Base-by-base conservation (phyloP, 192 early-diverging fungal species). In the Dissophora globulifera region DNA sequence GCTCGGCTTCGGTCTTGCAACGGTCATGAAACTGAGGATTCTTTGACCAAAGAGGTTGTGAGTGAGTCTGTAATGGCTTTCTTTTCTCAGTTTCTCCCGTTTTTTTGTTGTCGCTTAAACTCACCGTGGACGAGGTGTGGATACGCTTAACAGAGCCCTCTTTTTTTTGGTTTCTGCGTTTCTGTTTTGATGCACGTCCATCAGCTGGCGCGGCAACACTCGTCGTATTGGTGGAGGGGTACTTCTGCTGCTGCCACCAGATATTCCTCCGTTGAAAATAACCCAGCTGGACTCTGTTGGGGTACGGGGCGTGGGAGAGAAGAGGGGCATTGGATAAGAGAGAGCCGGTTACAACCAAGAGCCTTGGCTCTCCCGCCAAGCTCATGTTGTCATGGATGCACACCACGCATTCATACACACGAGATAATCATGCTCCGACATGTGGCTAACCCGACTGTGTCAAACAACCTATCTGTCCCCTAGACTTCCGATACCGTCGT, bases 401-500 rank as follows among this genome's bases (percentile, higher is more conserved):
- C n/a, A n/a, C n/a, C n/a, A n/a, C n/a, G n/a, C n/a, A n/a, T n/a
- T n/a, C n/a, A n/a, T n/a, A n/a, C n/a, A 38, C 35, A 23, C n/a
- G 20, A 49, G 11, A 60, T 49, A 31, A 49, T 33, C 31, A 33
- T 59, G 58, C 30, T 60, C 45, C 46, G 30, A 60, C 46, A 60
- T 47, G 46, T 60, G 46, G 43, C 58, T 60, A 20, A 60, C 46
- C 16, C 19, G 25, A 41, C 25, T 22, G n/a, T 17, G 1, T 35
- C 8, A 1, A 31, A 20, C 9, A 10, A 20, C 12, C 15, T 43
- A 17, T 17, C 4, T 5, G 84, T 89, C 23, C 15, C 23, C 4
- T 31, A 65, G 87, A 94, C 97, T 13, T 98, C 96, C 23, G 96
- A 98, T 75, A 97, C 98, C 35, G 95, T 99, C 43, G 96, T 99